These are phyloP conservation scores for Penstemon newberryi DNA, from an alignment of 257 asterid species.

Conservation along the genomic window DNA sequence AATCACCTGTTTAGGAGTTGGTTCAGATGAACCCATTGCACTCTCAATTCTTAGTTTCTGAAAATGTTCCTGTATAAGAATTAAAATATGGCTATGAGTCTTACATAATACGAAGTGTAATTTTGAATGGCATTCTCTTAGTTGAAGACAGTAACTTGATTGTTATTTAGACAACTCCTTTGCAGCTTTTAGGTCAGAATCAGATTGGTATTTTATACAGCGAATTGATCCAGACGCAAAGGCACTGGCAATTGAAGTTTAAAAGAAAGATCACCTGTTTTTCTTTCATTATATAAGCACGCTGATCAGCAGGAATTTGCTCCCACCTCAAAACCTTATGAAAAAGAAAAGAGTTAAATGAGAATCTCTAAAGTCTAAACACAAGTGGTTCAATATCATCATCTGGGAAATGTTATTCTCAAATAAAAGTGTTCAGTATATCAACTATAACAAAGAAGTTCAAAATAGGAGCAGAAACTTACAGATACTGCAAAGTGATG, in stretches of 20 bases:
- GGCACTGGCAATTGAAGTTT: conserved; percentile 11
- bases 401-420: conserved; percentile 3
- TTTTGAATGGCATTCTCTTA: neutral
- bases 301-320: conserved; percentile 87
- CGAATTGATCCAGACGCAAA: conserved; percentile 1
- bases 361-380: conserved; percentile 16
- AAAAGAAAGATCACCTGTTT: conserved; percentile 60
- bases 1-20: conserved; percentile 83
- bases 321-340: conserved; percentile 75
- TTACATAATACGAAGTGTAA: neutral
- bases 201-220: neutral
- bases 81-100: conserved; percentile 2
- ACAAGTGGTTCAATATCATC: neutral
- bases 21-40: conserved; percentile 78
- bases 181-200: conserved; percentile 5
- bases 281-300: conserved; percentile 85
- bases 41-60: conserved; percentile 82
- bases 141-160: neutral
- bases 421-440: conserved; percentile 15
- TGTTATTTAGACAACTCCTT: neutral
- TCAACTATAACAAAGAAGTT: neutral
- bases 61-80: conserved; percentile 67
- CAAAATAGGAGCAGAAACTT: conserved; percentile 35
- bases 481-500: conserved; percentile 75
- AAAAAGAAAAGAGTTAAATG: conserved; percentile 19